These are phyloP conservation scores for Mediolabrus comicus DNA, from an alignment of 108 stramenopile genomes.

Conservation along the genomic window DNA sequence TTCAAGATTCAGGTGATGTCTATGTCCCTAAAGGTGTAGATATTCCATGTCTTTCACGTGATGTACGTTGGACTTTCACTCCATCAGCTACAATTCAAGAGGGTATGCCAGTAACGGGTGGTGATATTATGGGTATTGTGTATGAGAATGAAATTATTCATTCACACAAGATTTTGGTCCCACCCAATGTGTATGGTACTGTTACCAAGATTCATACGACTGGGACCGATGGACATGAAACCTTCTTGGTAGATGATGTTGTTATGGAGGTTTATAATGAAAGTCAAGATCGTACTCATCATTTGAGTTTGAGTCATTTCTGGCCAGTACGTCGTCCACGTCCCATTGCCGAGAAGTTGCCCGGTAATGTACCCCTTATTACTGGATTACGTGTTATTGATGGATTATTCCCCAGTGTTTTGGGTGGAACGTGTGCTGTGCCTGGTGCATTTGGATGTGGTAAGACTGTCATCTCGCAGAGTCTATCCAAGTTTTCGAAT, in stretches of 20 bases:
- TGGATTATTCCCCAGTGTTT: constrained; percentile 98
- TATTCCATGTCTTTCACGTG: constrained; percentile 89
- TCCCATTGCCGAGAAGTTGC: constrained; percentile 97
- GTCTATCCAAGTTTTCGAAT: constrained; percentile 99
- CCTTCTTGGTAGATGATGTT: constrained; percentile 91
- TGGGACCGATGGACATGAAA: constrained; percentile 93
- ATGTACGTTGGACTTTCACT: constrained; percentile 92
- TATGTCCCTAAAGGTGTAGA: constrained; percentile 99
- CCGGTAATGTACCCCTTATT: constrained; percentile 96
- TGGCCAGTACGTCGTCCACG: constrained; percentile 99
- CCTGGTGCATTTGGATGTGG: constrained; percentile 99
- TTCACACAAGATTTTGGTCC: constrained; percentile 96
- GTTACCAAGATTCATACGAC: constrained; percentile 94
- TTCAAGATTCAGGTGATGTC: constrained; percentile 81
- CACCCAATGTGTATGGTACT: constrained; percentile 97
- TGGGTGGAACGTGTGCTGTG: constrained; percentile 99
- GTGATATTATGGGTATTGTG: constrained; percentile 94
- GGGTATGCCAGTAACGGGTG: constrained; percentile 91
- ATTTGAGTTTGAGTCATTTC: constrained; percentile 93
- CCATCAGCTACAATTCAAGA: constrained; percentile 85
- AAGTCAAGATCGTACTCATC: constrained; percentile 79
- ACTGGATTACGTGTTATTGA: constrained; percentile 99
- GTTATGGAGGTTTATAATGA: constrained; percentile 99
- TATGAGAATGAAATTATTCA: constrained; percentile 98
- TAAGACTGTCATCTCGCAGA: constrained; percentile 99